Evolutionary conservation across 148 eudicot genomes (phyloP).

Genomic region (Agrostemma githago): DNA sequence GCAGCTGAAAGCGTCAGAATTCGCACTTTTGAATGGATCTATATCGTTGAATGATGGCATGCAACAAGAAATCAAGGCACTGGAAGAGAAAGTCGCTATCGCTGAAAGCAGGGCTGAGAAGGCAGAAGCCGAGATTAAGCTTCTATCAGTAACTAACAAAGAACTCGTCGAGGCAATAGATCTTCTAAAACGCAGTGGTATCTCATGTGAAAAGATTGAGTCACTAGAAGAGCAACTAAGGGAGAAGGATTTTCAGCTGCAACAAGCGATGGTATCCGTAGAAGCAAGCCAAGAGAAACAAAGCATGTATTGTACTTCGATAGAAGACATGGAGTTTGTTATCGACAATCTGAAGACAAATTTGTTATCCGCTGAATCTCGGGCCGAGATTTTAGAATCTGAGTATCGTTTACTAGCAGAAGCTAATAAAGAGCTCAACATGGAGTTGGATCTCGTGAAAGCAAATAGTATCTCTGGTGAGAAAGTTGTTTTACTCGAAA

Average conservation of each 20-base stretch:
- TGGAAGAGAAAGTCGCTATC: constrained; percentile 30
- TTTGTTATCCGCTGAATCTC: constrained; percentile 54
- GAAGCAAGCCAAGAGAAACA: constrained; percentile 84
- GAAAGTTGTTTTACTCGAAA: constrained; percentile 51
- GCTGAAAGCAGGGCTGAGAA: constrained; percentile 44
- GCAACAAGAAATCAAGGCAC: constrained; percentile 21
- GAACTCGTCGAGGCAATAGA: constrained; percentile 44
- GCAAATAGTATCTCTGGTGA: constrained; percentile 27
- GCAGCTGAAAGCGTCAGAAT: constrained; percentile 34
- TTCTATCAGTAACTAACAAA: constrained; percentile 42
- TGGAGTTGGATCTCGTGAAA: constrained; percentile 38
- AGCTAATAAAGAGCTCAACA: constrained; percentile 42
- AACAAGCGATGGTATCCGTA: constrained; percentile 57
- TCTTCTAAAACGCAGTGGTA: constrained; percentile 27
- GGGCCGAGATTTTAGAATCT: constrained; percentile 65
- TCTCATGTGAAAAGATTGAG: constrained; percentile 38
- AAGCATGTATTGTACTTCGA: constrained; percentile 48
- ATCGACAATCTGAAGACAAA: constrained; percentile 67
- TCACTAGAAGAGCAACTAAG: constrained; percentile 51
- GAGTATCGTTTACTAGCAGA: constrained; percentile 64
- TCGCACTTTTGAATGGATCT: constrained; percentile 20
- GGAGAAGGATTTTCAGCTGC: constrained; percentile 54
- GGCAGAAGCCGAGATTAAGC: constrained; percentile 45
- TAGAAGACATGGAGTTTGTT: constrained; percentile 74
- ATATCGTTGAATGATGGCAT: constrained; percentile 26